A percentile compares a stretch with the other conserved stretches of the same genome.
These are phyloP conservation scores for Mortierella sp. DNA, from an alignment of 371 early-diverging fungal genomes.

Conservation along the genomic window DNA sequence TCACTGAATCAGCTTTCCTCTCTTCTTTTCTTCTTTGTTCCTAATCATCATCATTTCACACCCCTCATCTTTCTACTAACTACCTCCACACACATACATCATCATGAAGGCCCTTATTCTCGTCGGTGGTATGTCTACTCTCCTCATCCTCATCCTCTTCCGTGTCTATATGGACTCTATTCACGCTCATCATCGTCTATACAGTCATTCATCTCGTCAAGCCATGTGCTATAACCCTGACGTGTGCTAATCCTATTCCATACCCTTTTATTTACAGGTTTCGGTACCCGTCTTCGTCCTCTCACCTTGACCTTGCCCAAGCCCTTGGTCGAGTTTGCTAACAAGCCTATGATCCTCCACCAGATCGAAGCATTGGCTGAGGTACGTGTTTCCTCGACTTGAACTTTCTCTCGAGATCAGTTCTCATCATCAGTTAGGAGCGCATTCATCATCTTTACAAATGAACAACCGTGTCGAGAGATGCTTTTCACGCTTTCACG, in stretches of 20 bases:
- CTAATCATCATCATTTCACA: not conserved
- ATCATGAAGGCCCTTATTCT: slow-evolving; percentile 98
- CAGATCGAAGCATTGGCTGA: slow-evolving; percentile 98
- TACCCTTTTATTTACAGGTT: slow-evolving; percentile 69
- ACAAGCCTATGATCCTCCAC: slow-evolving; percentile 99
- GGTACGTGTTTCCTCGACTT: slow-evolving; percentile 63
- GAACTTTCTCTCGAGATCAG: not conserved
- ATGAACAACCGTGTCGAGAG: not conserved
- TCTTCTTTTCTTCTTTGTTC: not conserved
- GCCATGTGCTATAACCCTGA: not conserved
- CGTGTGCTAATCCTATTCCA: not conserved
- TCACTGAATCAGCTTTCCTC: not conserved
- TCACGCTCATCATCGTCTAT: not conserved
- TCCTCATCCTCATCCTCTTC: not conserved
- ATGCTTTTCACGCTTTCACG: not conserved
- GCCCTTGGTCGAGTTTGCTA: slow-evolving; percentile 99
- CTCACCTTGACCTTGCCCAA: slow-evolving; percentile 98
- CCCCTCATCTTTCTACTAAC: slow-evolving; percentile 1
- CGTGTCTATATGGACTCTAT: not conserved
- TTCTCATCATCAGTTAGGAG: not conserved
- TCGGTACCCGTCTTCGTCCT: slow-evolving; percentile 99
- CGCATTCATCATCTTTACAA: not conserved
- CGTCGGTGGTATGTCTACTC: slow-evolving; percentile 88
- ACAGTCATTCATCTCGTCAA: not conserved
- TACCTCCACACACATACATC: slow-evolving; percentile 4